These are phyloP conservation scores for Hemerocallis citrina DNA, from an alignment of 106 monocot genomes.

Conservation along the genomic window DNA sequence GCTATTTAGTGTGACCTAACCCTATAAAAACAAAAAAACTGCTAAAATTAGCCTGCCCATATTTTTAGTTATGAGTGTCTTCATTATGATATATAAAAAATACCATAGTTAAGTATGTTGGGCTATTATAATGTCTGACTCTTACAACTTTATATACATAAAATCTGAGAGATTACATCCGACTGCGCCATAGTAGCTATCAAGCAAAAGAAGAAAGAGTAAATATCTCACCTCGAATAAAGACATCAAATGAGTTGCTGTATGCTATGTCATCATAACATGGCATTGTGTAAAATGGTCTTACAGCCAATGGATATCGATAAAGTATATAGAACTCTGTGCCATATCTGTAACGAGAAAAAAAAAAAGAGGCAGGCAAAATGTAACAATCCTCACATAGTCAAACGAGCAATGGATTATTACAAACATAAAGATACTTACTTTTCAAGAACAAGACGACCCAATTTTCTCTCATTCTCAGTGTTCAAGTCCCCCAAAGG, in stretches of 20 bases:
- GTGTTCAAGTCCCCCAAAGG: conserved; percentile 90
- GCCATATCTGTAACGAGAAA: conserved; percentile 44
- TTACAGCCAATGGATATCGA: conserved; percentile 83
- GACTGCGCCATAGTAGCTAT: no score
- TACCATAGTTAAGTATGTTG: background rate
- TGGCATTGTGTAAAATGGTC: conserved; percentile 99
- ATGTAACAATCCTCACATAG: background rate
- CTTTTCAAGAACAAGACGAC: conserved; percentile 86
- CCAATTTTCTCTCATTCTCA: conserved; percentile 84
- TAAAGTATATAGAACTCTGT: conserved; percentile 91
- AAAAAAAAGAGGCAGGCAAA: background rate
- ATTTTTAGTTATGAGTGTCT: no score
- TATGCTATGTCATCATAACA: conserved; percentile 73
- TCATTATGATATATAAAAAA: no score
- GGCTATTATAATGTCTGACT: background rate
- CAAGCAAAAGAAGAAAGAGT: background rate
- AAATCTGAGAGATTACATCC: no score
- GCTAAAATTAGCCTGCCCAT: background rate
- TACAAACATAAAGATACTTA: conserved; percentile 18
- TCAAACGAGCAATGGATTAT: background rate
- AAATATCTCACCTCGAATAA: conserved; percentile 73
- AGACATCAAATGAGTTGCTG: conserved; percentile 97
- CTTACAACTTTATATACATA: background rate
- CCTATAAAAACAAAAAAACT: background rate
- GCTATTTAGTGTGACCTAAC: background rate